Base-by-base conservation (phyloP, 2,329 filamentous ascomycete genomes). In the Penicillium digitatum region DNA sequence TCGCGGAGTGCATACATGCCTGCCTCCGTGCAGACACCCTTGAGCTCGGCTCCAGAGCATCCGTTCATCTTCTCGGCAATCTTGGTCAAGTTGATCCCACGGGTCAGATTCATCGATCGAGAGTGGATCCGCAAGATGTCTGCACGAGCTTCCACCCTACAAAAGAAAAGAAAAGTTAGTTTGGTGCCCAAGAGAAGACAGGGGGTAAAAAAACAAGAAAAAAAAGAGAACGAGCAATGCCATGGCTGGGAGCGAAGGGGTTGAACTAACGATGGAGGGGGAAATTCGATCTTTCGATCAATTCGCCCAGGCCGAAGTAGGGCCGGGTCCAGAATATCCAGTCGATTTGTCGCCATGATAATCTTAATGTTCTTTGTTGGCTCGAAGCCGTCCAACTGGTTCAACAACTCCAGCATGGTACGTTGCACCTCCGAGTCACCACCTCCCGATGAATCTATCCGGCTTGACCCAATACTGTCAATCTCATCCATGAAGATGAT, bases 401-500 rank as follows among this genome's bases (percentile, higher is more conserved):
- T 99, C 62, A 99, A 85, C 57, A 99, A 81, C 76, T 99, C 94
- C 77, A 99, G 78, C 94, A 99, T 99, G 45, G 94, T 99, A 69
- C 94, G 87, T 79, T 99, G 94, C 50, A 99, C 94, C 76, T 99
- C 94, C 1, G 92, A 96, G 72, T 99, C 94, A 69, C 94, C 94
- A 50, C 92, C 92, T 20, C 90, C 95, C 55, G 89, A 95, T 26
- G 93, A 93, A 73, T 99, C 94, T 51, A 99, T 93, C 76, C 94
- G 89, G 57, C 91, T 96, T 32, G 92, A 96, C 61, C 94, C 94
- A 76, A 99, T 99, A 65, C 90, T 95, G 80, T 99, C 94, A 75
- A 99, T 97, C 77, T 99, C 94, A 75, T 99, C 94, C 94, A 99
- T 99, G 81, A 99, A 99, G 76, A 99, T 99, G 77, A 99, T 99